Base-by-base conservation (phyloP, 768 basidiomycete genomes). In the Hygrocybe punicea region DNA sequence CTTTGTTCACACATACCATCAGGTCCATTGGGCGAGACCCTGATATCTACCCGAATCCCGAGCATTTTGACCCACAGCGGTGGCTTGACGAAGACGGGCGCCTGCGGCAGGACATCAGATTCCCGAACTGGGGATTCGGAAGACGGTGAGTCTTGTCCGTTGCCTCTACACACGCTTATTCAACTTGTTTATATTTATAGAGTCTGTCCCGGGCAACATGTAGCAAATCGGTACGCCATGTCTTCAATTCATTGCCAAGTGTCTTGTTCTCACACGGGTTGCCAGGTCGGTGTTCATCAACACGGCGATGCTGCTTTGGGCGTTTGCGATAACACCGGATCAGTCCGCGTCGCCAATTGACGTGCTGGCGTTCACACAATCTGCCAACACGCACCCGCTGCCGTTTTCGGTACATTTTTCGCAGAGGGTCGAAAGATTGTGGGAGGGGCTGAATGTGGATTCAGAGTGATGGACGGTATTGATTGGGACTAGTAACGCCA, bases 161-260 rank as follows among this genome's bases (percentile, higher is more conserved):
- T 29, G 4, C 8, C 29, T 8, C 29, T 29, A 29, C 29, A 29
- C 4, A 29, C 29, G 4, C 29, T 4, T 29, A 10, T 19, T 24
- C 24, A 11, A 6, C 6, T 42, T 19, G 4, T 23, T 19, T 24
- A 4, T 51, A 21, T 34, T 47, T 33, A 17, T 23, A 81, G 85
- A n/a, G 75, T 86, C 5, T 89, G 86, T 58, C 85, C 85, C 0
- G 86, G 86, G 0, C 80, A 82, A 62, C 78, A 85, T 65, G 79
- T 89, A 33, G 86, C 80, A 6, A 73, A 71, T 39, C 60, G 57
- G 62, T 55, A 67, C 69, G 78, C 73, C 59, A 63, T 24, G 16
- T 33, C 8, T 23, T 8, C 23, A 16, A 10, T 2, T 35, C 39
- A 2, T 3, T 9, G 51, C 19, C 50, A 52, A 24, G 25, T 6